Base-by-base conservation (phyloP, 176 grass and related monocot species). In the Oryza australiensis region DNA sequence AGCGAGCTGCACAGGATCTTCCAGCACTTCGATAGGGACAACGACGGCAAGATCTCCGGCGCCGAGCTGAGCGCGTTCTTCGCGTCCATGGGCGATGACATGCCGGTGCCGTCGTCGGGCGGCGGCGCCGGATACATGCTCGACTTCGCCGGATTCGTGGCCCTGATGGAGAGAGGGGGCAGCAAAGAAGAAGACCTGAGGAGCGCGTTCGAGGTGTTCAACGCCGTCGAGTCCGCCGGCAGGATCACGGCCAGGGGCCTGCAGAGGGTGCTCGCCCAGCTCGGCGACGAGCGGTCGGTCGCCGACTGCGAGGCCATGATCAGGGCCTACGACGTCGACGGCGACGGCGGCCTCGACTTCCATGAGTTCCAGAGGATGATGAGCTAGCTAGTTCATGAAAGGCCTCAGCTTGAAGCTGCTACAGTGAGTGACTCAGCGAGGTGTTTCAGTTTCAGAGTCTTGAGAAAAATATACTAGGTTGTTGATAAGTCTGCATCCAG, bases 301-400 rank as follows among this genome's bases (percentile, higher is more conserved):
- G 79, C 90, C 1, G 88, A 94, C 9, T 98, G 95, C 68, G 75
- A 93, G 77, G 82, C 90, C 75, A 98, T 98, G 95, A 94, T 98
- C 7, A 66, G 88, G 26, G 88, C 91, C 15, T 98, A 93, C 76
- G 95, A 94, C 83, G 88, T 98, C 18, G 88, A 98, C 45, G 95
- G 95, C 41, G 90, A 94, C 9, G 95, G 95, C 7, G 92, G 94
- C 26, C 90, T 98, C 64, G 90, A 98, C 69, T 98, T 98, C 90
- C 86, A 86, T 12, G 92, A 98, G 82, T 98, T 98, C 84, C 75
- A 91, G 71, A 87, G 62, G 88, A 98, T 94, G 95, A 98, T 98
- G 95, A 92, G 77, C 69, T 97, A 90, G n/a, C n/a, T n/a, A 76
- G n/a, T 68, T 7, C 7, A 8, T 37, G 35, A 12, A 77, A 45